phyloP scores from a whole-genome alignment of 305 asterid genomes.

The Fraxinus xanthoxyloides region DNA sequence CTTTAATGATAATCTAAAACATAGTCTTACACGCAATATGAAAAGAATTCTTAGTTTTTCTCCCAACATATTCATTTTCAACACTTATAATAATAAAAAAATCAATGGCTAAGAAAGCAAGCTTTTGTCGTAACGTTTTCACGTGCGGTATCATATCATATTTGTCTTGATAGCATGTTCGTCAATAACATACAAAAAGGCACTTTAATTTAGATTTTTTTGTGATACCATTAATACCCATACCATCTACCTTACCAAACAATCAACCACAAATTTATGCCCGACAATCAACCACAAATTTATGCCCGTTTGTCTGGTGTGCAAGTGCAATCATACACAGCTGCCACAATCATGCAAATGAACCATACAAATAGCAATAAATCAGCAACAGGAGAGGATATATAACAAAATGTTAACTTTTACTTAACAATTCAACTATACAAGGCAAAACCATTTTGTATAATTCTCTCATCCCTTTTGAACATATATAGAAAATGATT shows the following conservation, averaged over 20 bases:
- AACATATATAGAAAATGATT: constrained; percentile 2
- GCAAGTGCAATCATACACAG: not conserved
- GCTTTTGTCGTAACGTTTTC: not conserved
- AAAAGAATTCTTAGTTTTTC: not conserved
- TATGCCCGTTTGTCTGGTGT: not conserved
- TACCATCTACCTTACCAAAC: not conserved
- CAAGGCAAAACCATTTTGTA: not conserved
- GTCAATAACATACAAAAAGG: not conserved
- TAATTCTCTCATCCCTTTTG: not conserved
- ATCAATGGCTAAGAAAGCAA: not conserved
- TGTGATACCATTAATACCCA: not conserved
- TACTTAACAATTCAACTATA: not conserved
- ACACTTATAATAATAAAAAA: not conserved
- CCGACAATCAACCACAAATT: not conserved
- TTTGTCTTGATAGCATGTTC: not conserved
- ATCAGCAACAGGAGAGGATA: not conserved
- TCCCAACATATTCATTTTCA: not conserved
- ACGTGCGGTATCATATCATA: not conserved
- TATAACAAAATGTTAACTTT: not conserved
- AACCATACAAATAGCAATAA: not conserved
- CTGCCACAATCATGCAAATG: not conserved
- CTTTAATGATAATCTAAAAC: not conserved
- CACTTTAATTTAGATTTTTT: not conserved
- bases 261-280: not conserved
- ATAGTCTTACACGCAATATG: not conserved